These are phyloP conservation scores for Penicillium maclennaniae DNA, from an alignment of 495 filamentous ascomycete species.

Conservation along the genomic window DNA sequence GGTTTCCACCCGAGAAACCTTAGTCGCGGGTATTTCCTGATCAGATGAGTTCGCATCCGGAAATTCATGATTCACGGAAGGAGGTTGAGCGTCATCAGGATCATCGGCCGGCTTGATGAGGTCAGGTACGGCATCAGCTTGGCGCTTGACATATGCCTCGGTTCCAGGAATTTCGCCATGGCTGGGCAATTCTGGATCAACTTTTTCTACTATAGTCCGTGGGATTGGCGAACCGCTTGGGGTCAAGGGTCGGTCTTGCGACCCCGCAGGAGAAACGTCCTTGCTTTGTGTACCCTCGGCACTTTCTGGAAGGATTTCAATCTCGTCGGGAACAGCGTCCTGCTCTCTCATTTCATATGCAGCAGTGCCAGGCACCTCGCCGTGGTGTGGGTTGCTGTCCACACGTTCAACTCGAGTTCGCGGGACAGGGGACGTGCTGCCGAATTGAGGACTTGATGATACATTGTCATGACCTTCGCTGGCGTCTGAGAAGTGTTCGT, in stretches of 20 bases:
- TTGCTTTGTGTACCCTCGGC: conserved; percentile 43
- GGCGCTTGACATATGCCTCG: conserved; percentile 66
- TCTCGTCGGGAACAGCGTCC: conserved; percentile 64
- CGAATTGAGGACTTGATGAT: conserved; percentile 32
- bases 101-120: conserved; percentile 44
- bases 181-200: conserved; percentile 61
- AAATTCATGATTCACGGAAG: conserved; percentile 15
- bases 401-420: conserved; percentile 60
- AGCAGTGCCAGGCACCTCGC: conserved; percentile 59
- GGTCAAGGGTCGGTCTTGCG: conserved; percentile 38
- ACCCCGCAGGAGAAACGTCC: conserved; percentile 38
- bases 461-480: conserved; percentile 57
- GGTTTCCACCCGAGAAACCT: conserved; percentile 42
- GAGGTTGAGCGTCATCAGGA: conserved; percentile 16
- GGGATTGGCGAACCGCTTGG: conserved; percentile 65
- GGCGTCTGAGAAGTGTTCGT: conserved; percentile 91
- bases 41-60: conserved; percentile 14
- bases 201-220: conserved; percentile 77
- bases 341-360: conserved; percentile 54
- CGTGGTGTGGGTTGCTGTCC: conserved; percentile 53
- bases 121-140: conserved; percentile 82
- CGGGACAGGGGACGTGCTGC: conserved; percentile 54
- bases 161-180: conserved; percentile 89
- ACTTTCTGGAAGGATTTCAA: conserved; percentile 59
- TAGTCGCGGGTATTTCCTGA: conserved; percentile 42